These are phyloP conservation scores for Penicillium cinerascens DNA, from an alignment of 495 filamentous ascomycete genomes.

Conservation along the genomic window DNA sequence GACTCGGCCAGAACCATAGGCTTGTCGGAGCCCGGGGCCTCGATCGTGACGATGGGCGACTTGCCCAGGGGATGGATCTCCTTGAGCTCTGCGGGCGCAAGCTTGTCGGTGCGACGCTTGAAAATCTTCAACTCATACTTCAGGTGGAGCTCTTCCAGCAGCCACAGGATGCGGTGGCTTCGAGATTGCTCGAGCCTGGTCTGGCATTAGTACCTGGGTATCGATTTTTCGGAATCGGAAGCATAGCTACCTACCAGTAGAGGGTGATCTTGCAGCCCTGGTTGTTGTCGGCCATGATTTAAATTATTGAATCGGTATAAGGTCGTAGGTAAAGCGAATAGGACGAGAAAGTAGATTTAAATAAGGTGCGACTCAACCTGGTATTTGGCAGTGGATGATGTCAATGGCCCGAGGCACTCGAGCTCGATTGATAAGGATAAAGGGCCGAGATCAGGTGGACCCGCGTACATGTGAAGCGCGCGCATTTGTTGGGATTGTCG, in stretches of 20 bases:
- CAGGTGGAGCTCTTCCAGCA: conserved; percentile 79
- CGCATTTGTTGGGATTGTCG: background rate
- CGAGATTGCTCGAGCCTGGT: conserved; percentile 50
- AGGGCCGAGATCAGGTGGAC: conserved; percentile 16
- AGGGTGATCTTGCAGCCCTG: conserved; percentile 64
- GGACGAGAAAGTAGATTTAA: background rate
- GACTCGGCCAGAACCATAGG: conserved; percentile 76
- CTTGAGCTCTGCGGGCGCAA: conserved; percentile 70
- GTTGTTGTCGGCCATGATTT: conserved; percentile 29
- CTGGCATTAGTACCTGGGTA: background rate
- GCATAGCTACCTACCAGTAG: conserved; percentile 57
- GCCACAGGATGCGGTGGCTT: conserved; percentile 82
- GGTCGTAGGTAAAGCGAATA: background rate
- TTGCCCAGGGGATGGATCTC: conserved; percentile 83
- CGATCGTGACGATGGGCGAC: conserved; percentile 67
- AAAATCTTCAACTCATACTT: conserved; percentile 74
- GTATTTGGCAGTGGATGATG: conserved; percentile 10
- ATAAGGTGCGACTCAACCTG: background rate
- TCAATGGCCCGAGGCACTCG: conserved; percentile 22
- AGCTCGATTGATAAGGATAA: conserved; percentile 14
- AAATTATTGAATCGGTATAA: background rate
- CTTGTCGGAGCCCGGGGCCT: conserved; percentile 39
- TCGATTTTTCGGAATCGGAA: background rate
- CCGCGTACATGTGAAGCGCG: conserved; percentile 14
- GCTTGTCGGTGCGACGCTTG: conserved; percentile 56